Base-by-base conservation (phyloP, 225 moss, liverwort and hornwort genomes). In the Takakia lepidozioides region DNA sequence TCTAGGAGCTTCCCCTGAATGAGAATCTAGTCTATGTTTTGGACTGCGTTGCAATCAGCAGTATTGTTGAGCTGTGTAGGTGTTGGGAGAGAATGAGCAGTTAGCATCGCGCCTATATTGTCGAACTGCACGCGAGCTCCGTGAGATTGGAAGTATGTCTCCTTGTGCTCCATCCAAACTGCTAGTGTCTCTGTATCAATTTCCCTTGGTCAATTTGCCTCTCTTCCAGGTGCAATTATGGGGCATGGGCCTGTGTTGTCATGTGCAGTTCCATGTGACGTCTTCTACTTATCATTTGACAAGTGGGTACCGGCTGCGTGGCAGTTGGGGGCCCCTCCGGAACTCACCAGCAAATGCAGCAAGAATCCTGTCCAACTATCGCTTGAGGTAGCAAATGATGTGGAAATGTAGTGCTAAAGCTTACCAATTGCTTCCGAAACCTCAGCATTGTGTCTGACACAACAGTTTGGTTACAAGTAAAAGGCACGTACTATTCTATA, bases 251-350 rank as follows among this genome's bases (percentile, higher is more conserved):
- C 23, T 57, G 32, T 29, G 11, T 66, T 59, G 40, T 54, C 26
- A 4, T 27, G 10, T 38, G 61, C 73, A 78, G 78, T 78, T 55
- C 73, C 78, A 38, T 78, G 73, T 39, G 66, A 78, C 54, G 78
- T 73, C 7, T 78, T 72, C 45, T 78, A 78, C 59, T 56, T 78
- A 25, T 78, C 65, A 18, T 78, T 78, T 37, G 58, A 73, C 37
- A 62, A 73, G 61, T 78, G 77, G 72, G 54, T 78, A 30, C 65
- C 68, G 45, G 58, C 54, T 15, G 54, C 68, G 18, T 29, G 61
- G 32, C 50, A 61, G 53, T 53, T 58, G 41, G 62, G 51, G 38
- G 36, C 50, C 4, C 25, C 27, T 27, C 41, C 25, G 14, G 27
- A 41, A 16, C 14, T 54, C 28, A 15, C n/a, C 25, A 38, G 16